phyloP scores from a whole-genome alignment of 2,329 filamentous ascomycete species.

The Fusarium sp. region DNA sequence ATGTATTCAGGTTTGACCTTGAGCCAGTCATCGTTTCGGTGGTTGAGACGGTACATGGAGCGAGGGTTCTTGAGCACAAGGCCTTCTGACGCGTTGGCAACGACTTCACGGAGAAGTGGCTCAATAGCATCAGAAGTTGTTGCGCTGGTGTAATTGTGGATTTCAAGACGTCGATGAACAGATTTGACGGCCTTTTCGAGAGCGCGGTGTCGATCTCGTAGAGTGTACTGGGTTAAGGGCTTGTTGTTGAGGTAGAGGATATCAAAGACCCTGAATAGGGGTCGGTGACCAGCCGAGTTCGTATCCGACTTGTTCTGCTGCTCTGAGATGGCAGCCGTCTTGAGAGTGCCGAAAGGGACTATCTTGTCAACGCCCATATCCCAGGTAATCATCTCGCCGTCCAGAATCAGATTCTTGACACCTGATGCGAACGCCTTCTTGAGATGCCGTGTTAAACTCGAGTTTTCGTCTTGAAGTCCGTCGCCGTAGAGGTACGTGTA shows the following conservation, averaged over 20 bases:
- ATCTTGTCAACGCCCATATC: constrained; percentile 87
- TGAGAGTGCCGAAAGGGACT: constrained; percentile 91
- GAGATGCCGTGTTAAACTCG: constrained; percentile 84
- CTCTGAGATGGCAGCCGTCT: constrained; percentile 86
- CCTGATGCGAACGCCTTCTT: constrained; percentile 80
- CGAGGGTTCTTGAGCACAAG: constrained; percentile 93
- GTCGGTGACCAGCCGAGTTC: constrained; percentile 63
- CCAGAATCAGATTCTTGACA: constrained; percentile 88
- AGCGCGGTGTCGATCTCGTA: constrained; percentile 83
- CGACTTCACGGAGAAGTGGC: constrained; percentile 80
- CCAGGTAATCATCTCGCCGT: constrained; percentile 99
- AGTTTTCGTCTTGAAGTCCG: constrained; percentile 78
- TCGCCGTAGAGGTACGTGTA: constrained; percentile 95
- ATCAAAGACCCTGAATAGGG: constrained; percentile 89
- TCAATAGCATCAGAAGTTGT: constrained; percentile 80
- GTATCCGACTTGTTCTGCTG: constrained; percentile 74
- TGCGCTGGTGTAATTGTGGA: constrained; percentile 79
- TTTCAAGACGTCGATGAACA: constrained; percentile 82
- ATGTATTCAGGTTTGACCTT: constrained; percentile 99
- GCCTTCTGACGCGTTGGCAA: constrained; percentile 89
- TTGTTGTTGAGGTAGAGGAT: constrained; percentile 89
- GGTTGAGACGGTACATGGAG: constrained; percentile 87
- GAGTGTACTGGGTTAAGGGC: constrained; percentile 82
- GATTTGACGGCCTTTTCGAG: constrained; percentile 77
- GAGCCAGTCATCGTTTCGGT: constrained; percentile 95